These are phyloP conservation scores for Mortierella sp. DNA, from an alignment of 371 early-diverging fungal genomes.

Conservation along the genomic window DNA sequence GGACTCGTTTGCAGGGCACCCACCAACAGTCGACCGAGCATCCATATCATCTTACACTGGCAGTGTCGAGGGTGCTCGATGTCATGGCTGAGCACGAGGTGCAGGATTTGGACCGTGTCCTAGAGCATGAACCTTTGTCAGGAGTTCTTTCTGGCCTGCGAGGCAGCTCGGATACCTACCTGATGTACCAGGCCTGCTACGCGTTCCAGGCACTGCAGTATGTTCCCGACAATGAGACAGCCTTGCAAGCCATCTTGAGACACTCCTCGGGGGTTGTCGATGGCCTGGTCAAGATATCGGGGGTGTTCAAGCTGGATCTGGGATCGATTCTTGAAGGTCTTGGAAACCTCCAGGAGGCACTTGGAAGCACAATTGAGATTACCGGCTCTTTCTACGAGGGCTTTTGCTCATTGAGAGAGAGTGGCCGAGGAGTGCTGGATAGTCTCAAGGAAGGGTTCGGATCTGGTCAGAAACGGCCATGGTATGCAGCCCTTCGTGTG, in stretches of 20 bases:
- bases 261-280: neutral
- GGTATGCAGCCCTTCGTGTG: neutral
- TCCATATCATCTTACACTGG: neutral
- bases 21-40: slow-evolving; percentile 2
- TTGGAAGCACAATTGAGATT: neutral
- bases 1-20: neutral
- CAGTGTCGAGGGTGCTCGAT: slow-evolving; percentile 4
- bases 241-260: neutral
- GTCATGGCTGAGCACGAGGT: slow-evolving; percentile 10
- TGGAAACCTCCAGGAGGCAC: neutral
- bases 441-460: neutral
- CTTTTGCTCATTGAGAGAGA: neutral
- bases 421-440: neutral
- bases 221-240: neutral
- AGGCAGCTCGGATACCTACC: neutral
- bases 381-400: neutral
- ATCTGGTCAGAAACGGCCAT: neutral
- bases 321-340: neutral
- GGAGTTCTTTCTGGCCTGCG: neutral
- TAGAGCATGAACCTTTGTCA: neutral
- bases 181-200: slow-evolving; percentile 3
- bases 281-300: neutral
- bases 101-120: neutral
- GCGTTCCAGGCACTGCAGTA: slow-evolving; percentile 3
- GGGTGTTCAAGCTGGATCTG: neutral